Evolutionary conservation across 768 basidiomycete genomes (phyloP).

Genomic region (Phanerochaete carnosa): DNA sequence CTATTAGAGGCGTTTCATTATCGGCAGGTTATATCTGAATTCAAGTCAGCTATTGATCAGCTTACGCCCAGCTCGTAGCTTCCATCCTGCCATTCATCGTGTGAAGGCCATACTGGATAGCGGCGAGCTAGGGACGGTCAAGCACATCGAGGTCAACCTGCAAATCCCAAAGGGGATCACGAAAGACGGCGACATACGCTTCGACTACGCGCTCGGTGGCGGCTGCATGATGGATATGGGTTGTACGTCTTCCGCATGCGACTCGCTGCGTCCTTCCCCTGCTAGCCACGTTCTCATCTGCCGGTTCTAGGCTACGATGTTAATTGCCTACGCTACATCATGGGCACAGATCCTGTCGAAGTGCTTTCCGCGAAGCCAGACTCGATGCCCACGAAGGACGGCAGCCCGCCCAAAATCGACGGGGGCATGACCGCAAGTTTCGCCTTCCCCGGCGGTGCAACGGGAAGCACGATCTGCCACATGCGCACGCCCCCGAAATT

Average conservation of each 20-base stretch:
- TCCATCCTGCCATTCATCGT: constrained; percentile 57
- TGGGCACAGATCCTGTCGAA: neutral
- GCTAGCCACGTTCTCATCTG: constrained; percentile 10
- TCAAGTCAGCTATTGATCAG: too few species aligned
- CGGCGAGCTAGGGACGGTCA: constrained; percentile 51
- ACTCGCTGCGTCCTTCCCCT: constrained; percentile 31
- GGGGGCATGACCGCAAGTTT: constrained; percentile 3
- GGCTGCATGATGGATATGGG: constrained; percentile 63
- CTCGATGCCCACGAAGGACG: neutral
- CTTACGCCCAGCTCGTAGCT: constrained; percentile 36
- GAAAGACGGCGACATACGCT: constrained; percentile 43
- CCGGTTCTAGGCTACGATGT: constrained; percentile 9
- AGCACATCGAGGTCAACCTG: constrained; percentile 40
- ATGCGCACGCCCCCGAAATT: neutral
- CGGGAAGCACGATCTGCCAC: neutral
- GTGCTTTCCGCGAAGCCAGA: neutral
- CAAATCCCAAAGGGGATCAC: constrained; percentile 33
- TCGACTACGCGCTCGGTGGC: constrained; percentile 51
- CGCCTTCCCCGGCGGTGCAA: constrained; percentile 8
- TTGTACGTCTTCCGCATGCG: constrained; percentile 31
- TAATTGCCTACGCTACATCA: constrained; percentile 1
- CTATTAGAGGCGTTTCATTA: constrained; percentile 64
- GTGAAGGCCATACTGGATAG: constrained; percentile 51
- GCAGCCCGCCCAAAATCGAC: constrained; percentile 2
- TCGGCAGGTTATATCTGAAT: constrained; percentile 29